Conservation (phyloP, 306 rosid species). For the Vigna unguiculata region DNA sequence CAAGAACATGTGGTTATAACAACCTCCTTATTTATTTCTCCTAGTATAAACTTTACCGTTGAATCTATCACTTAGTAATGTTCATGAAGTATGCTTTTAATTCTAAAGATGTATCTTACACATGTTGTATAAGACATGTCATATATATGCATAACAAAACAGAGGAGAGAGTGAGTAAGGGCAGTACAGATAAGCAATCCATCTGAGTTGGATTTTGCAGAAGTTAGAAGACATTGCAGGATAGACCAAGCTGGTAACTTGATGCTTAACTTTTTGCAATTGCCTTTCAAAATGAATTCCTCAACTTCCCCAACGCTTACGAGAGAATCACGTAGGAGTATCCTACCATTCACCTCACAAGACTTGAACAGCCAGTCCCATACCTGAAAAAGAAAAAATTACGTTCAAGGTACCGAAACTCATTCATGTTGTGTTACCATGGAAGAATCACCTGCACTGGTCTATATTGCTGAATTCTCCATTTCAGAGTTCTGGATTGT, state of each 20-base stretch:
- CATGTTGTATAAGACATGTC: no score
- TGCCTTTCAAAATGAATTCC: slow-evolving; percentile 70
- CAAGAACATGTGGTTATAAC: no score
- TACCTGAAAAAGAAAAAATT: slow-evolving; percentile 51
- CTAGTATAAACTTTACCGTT: no score
- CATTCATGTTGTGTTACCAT: not conserved
- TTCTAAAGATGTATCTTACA: no score
- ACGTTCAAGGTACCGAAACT: not conserved
- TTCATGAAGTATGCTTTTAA: no score
- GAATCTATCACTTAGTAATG: no score
- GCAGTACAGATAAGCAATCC: slow-evolving; percentile 78
- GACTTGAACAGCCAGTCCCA: slow-evolving; percentile 91
- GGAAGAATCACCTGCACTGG: slow-evolving; percentile 58
- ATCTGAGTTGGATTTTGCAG: slow-evolving; percentile 67
- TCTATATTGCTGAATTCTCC: slow-evolving; percentile 63
- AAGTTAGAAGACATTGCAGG: slow-evolving; percentile 77
- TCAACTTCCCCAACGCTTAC: slow-evolving; percentile 60
- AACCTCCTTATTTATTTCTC: no score
- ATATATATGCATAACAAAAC: no score
- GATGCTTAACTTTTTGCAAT: slow-evolving; percentile 62
- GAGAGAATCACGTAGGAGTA: slow-evolving; percentile 65
- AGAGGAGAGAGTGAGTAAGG: not conserved
- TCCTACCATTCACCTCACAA: slow-evolving; percentile 70
- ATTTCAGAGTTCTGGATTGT: slow-evolving; percentile 60
- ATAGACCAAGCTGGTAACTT: slow-evolving; percentile 85